A percentile compares a stretch with the other conserved stretches of the same genome.
Conservation (phyloP, 2,329 filamentous ascomycete species). For the Fusarium temperatum region DNA sequence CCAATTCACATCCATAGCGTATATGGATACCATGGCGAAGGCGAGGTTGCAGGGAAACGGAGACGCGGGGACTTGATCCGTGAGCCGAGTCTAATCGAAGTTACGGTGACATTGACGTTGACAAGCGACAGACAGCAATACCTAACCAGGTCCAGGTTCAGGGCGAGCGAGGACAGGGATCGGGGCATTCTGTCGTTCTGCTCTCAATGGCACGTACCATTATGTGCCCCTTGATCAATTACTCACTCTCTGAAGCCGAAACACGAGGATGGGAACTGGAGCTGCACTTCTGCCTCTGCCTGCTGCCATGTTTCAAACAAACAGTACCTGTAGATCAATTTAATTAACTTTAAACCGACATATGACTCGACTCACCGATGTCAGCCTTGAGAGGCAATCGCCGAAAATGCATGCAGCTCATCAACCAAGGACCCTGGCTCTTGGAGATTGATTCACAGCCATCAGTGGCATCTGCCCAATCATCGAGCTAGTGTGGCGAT, state of each 20-base stretch:
- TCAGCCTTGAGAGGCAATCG: slow-evolving; percentile 15
- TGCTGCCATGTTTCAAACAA: slow-evolving; percentile 4
- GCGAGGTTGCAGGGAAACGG: slow-evolving; percentile 3
- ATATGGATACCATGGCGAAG: background rate
- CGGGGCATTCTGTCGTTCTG: background rate
- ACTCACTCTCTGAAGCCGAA: background rate
- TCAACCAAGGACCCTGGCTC: slow-evolving; percentile 3
- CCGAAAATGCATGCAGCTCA: slow-evolving; percentile 16
- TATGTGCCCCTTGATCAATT: background rate
- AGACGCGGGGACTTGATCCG: slow-evolving; percentile 23
- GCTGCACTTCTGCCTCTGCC: background rate
- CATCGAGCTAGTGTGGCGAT: background rate
- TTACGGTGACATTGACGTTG: slow-evolving; percentile 6
- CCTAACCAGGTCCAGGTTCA: background rate
- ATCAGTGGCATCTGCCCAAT: background rate
- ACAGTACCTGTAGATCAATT: background rate
- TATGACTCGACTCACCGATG: background rate
- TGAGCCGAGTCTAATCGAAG: slow-evolving; percentile 4
- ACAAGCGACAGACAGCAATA: background rate
- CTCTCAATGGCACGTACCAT: slow-evolving; percentile 16
- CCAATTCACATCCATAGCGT: background rate
- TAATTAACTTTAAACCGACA: background rate
- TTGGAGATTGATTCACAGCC: background rate
- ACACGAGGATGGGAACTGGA: background rate
- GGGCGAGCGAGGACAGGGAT: slow-evolving; percentile 1